These are phyloP conservation scores for Raphanus sativus DNA, from an alignment of 345 rosid genomes.

Conservation along the genomic window DNA sequence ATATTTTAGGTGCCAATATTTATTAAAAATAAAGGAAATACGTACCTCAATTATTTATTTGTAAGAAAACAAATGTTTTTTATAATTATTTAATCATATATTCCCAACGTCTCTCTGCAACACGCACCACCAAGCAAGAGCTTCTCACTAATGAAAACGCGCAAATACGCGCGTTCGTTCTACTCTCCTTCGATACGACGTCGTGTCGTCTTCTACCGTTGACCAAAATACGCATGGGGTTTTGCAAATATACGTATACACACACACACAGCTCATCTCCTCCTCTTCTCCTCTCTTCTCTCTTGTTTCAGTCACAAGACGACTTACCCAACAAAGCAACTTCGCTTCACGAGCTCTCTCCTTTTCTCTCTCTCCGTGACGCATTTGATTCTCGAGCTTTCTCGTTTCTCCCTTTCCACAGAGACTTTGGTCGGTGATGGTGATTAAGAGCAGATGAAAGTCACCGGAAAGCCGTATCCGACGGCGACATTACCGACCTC, in stretches of 20 bases:
- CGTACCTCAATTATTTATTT: neutral
- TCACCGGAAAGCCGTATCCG: slow-evolving; percentile 55
- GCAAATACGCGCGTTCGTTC: neutral
- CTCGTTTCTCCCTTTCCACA: neutral
- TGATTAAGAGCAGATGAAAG: slow-evolving; percentile 54
- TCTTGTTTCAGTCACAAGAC: slow-evolving; percentile 36
- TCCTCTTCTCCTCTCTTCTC: slow-evolving; percentile 20
- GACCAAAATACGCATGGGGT: slow-evolving; percentile 28
- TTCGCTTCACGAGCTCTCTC: slow-evolving; percentile 25
- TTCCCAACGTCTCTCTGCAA: slow-evolving; percentile 43
- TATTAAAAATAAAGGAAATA: neutral
- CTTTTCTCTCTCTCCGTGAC: slow-evolving; percentile 6
- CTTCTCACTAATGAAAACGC: slow-evolving; percentile 11
- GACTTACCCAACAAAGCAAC: slow-evolving; percentile 30
- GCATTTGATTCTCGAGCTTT: slow-evolving; percentile 31
- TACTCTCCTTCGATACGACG: neutral
- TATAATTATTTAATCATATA: neutral
- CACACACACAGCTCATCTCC: neutral
- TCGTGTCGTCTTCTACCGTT: slow-evolving; percentile 24
- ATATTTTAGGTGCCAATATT: neutral
- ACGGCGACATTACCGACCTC: slow-evolving; percentile 47
- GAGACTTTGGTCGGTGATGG: slow-evolving; percentile 32
- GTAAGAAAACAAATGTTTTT: neutral
- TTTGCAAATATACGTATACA: slow-evolving; percentile 15
- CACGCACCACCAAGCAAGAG: slow-evolving; percentile 40